These are phyloP conservation scores for Buxus sempervirens DNA, from an alignment of 164 flowering plant genomes.

Conservation along the genomic window DNA sequence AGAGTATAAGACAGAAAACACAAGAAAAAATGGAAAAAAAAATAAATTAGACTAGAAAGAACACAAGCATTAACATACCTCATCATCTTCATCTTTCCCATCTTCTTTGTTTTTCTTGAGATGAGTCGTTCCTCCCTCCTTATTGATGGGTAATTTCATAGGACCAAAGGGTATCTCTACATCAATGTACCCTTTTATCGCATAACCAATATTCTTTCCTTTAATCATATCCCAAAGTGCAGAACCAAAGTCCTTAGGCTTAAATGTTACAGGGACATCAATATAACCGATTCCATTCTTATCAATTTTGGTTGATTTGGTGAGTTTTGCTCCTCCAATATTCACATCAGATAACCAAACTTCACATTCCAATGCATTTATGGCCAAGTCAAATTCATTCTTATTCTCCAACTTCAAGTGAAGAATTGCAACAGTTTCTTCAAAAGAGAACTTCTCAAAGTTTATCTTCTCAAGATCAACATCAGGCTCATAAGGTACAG, in stretches of 20 bases:
- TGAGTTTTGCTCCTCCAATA: conserved; percentile 63
- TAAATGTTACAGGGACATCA: conserved; percentile 69
- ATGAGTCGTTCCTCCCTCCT: conserved; percentile 72
- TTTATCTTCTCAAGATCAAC: conserved; percentile 66
- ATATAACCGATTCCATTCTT: conserved; percentile 57
- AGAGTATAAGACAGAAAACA: not conserved
- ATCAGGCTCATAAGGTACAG: conserved; percentile 84
- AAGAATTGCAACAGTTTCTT: conserved; percentile 69
- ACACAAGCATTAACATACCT: conserved; percentile 23
- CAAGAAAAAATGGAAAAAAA: no score
- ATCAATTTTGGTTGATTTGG: conserved; percentile 42
- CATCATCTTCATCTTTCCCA: conserved; percentile 53
- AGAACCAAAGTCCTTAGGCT: conserved; percentile 83
- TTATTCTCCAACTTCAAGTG: conserved; percentile 70
- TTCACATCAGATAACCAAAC: conserved; percentile 66
- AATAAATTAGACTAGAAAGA: not conserved
- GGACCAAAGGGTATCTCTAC: conserved; percentile 83
- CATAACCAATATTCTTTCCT: conserved; percentile 71
- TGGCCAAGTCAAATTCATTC: conserved; percentile 77
- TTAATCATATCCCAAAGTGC: conserved; percentile 91
- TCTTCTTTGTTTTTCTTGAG: conserved; percentile 69
- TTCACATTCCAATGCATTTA: conserved; percentile 62
- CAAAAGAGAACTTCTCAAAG: conserved; percentile 66
- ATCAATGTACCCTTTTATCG: conserved; percentile 63
- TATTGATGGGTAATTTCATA: conserved; percentile 73